Evolutionary conservation across 1,139 yeast species (phyloP), one percentile per base, ranked within the genome.

Genomic region (Hyphopichia fennica): DNA sequence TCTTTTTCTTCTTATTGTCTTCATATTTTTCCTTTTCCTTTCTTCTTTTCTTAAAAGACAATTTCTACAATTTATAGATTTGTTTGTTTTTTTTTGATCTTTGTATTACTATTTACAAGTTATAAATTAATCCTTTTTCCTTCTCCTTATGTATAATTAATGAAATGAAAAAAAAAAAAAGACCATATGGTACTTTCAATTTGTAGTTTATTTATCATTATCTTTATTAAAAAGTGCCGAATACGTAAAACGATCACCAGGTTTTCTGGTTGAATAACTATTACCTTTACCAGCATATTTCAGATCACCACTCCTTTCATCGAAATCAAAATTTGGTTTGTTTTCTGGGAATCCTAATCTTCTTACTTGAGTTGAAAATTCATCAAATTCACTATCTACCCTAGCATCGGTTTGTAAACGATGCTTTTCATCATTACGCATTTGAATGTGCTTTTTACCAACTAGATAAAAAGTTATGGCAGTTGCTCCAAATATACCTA

Each of bases 281-380:
- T 67, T 65, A 1, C 88, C 88, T 1, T 83, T 72, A 5, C 89
- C 91, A 49, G 82, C 86, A 54, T 75, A 86, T 52, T 76, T 79
- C 43, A 84, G 79, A 46, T 80, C 79, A 47, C 90, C 63, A 46
- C 79, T 79, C 47, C 90, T 63, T 13, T 51, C 44, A 23, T 58
- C 65, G 40, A 57, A 57, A 44, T 62, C 52, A 40, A 58, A 52
- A 16, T 54, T 56, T n/a, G 63, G 67, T 45, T 60, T 64, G 46
- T 56, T 54, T 28, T 46, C 40, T 3, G 73, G 73, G 39, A 65
- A 60, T 1, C 78, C 78, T 8, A 73, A 75, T 43, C 67, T 56
- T 42, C 50, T 54, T n/a, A 58, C 51, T 14, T 49, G 49, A 19
- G 54, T 45, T 9, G 58, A 57, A 44, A 70, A 70, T 49, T 72